phyloP scores from a whole-genome alignment of 345 rosid genomes.

The Melaleuca alternifolia region DNA sequence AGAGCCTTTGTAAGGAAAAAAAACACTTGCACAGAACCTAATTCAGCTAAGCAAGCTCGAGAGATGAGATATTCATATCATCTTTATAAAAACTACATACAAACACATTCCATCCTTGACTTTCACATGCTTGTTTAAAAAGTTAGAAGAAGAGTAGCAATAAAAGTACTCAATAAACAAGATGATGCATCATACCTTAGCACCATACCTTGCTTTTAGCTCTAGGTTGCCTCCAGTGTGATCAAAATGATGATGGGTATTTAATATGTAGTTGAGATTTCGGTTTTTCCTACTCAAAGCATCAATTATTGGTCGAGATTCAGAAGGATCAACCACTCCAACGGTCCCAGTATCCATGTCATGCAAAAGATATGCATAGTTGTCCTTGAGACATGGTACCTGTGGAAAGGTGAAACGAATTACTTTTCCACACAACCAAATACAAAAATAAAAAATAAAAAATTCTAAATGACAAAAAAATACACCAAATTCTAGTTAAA shows the following conservation, averaged over 20 bases:
- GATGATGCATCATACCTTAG: constrained; percentile 62
- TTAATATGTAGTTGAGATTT: constrained; percentile 84
- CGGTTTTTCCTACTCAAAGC: constrained; percentile 72
- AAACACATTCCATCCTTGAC: not conserved
- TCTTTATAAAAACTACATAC: not conserved
- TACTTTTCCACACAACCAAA: not conserved
- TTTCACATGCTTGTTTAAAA: not conserved
- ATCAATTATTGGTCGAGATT: constrained; percentile 75
- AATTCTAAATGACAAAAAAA: not conserved
- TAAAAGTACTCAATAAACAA: not conserved
- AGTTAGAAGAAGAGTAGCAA: not conserved
- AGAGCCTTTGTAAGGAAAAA: not conserved
- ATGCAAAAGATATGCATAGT: constrained; percentile 88
- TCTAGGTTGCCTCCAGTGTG: constrained; percentile 88
- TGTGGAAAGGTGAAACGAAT: constrained; percentile 6
- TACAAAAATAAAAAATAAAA: not conserved
- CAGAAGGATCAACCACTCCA: constrained; percentile 98
- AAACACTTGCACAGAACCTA: not conserved
- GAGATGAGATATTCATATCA: not conserved
- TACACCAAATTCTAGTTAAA: not conserved
- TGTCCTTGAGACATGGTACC: constrained; percentile 90
- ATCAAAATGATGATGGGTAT: constrained; percentile 93
- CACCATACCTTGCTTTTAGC: constrained; percentile 94
- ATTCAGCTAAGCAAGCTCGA: not conserved
- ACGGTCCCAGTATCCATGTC: constrained; percentile 96